These are phyloP conservation scores for Debaryomyces sp. DNA, from an alignment of 1,139 yeast genomes.

Conservation along the genomic window DNA sequence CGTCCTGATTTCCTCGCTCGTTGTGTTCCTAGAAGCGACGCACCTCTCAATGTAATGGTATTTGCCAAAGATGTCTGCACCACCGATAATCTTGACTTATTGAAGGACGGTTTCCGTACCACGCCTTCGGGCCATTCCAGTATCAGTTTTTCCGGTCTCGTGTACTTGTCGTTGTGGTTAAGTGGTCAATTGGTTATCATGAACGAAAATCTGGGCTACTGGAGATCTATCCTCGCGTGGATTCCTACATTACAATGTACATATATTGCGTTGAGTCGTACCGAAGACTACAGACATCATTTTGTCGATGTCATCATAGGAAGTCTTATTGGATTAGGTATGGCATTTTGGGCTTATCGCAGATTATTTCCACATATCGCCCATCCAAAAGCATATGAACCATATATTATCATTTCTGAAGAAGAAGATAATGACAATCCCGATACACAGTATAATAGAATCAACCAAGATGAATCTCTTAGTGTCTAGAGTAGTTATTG, in stretches of 20 bases:
- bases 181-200: constrained; percentile 57
- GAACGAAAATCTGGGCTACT: constrained; percentile 48
- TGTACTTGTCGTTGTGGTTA: constrained; percentile 64
- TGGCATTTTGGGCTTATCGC: constrained; percentile 43
- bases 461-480: background rate
- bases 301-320: constrained; percentile 71
- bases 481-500: background rate
- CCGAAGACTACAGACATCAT: constrained; percentile 81
- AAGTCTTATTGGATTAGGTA: constrained; percentile 48
- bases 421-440: constrained; percentile 8
- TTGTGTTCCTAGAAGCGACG: constrained; percentile 57
- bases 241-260: constrained; percentile 57
- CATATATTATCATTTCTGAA: constrained; percentile 21
- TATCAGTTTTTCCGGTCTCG: constrained; percentile 65
- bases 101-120: constrained; percentile 73
- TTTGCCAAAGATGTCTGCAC: constrained; percentile 67
- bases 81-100: constrained; percentile 37
- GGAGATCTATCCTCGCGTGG: constrained; percentile 50
- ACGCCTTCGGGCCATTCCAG: constrained; percentile 83
- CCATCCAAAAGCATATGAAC: constrained; percentile 25
- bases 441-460: constrained; percentile 1
- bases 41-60: constrained; percentile 51
- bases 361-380: constrained; percentile 36
- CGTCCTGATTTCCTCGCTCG: constrained; percentile 80
- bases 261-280: constrained; percentile 68